These are phyloP conservation scores for Pharnaceum exiguum DNA, from an alignment of 148 eudicot genomes.

Conservation along the genomic window DNA sequence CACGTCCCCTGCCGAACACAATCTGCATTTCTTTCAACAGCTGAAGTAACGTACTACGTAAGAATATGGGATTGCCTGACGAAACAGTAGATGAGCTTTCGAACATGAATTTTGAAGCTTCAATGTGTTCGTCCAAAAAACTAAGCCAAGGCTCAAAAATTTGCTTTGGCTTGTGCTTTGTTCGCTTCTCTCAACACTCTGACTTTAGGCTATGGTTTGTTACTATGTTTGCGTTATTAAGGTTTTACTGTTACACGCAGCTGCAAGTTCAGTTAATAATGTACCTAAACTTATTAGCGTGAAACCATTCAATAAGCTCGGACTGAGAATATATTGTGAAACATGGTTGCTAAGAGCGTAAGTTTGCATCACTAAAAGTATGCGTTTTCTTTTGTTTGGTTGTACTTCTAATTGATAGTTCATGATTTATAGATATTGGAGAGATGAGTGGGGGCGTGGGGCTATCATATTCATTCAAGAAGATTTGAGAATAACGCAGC, in stretches of 20 bases:
- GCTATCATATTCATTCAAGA: slow-evolving; percentile 68
- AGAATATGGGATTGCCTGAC: no score
- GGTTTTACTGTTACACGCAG: no score
- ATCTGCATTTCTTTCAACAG: no score
- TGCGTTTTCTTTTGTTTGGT: no score
- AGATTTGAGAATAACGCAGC: slow-evolving; percentile 62
- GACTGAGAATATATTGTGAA: no score
- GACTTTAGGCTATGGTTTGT: slow-evolving; percentile 80
- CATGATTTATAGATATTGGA: slow-evolving; percentile 54
- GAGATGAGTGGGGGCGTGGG: slow-evolving; percentile 92
- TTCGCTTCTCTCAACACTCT: slow-evolving; percentile 89
- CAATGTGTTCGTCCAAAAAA: slow-evolving; percentile 20
- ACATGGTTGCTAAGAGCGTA: no score
- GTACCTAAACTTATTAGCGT: not conserved
- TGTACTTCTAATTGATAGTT: not conserved
- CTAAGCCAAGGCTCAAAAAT: slow-evolving; percentile 46
- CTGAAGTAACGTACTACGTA: no score
- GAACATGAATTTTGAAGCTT: slow-evolving; percentile 21
- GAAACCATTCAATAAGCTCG: no score
- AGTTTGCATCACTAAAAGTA: no score
- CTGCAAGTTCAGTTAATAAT: not conserved
- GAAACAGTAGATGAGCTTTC: slow-evolving; percentile 44
- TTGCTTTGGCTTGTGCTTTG: slow-evolving; percentile 84
- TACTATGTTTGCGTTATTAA: no score
- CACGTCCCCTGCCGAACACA: no score